Evolutionary conservation across 106 monocot genomes (phyloP).

Genomic region (Dendrobium catenatum): DNA sequence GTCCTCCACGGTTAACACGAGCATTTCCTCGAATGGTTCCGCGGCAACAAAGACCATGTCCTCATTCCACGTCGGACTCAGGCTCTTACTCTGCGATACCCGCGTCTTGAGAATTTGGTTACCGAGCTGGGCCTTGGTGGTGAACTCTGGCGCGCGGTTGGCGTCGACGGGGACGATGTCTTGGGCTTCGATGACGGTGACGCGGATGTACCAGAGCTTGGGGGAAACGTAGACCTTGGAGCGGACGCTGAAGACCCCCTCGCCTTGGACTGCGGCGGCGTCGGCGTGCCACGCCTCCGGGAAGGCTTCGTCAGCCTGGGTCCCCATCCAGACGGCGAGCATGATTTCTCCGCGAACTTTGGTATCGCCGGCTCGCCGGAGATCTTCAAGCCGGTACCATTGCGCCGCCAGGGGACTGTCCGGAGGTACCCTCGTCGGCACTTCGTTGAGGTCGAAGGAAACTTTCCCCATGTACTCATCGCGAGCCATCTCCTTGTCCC

Average conservation of each 20-base stretch:
- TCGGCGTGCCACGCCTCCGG: constrained; percentile 82
- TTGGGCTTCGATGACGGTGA: constrained; percentile 47
- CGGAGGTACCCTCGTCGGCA: constrained; percentile 79
- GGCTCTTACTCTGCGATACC: constrained; percentile 8
- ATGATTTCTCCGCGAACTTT: constrained; percentile 72
- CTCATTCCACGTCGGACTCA: constrained; percentile 52
- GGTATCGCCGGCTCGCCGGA: constrained; percentile 29
- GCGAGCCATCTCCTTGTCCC: constrained; percentile 67
- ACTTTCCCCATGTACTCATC: constrained; percentile 85
- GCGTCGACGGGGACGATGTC: constrained; percentile 23
- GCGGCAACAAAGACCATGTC: constrained; percentile 55
- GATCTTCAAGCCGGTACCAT: constrained; percentile 84
- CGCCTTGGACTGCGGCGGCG: constrained; percentile 44
- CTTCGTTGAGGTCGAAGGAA: constrained; percentile 75
- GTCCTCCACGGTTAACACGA: constrained; percentile 41
- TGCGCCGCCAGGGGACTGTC: constrained; percentile 87
- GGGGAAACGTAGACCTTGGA: constrained; percentile 53
- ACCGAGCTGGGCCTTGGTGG: constrained; percentile 19
- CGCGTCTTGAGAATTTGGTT: constrained; percentile 37
- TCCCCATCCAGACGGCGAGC: constrained; percentile 76
- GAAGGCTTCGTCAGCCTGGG: constrained; percentile 72
- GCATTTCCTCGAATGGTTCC: constrained; percentile 56
- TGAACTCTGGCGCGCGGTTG: background rate
- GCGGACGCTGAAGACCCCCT: constrained; percentile 27
- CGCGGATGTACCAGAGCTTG: constrained; percentile 48